Conservation (phyloP, 768 basidiomycete genomes). For the Pulveroboletus sp. region DNA sequence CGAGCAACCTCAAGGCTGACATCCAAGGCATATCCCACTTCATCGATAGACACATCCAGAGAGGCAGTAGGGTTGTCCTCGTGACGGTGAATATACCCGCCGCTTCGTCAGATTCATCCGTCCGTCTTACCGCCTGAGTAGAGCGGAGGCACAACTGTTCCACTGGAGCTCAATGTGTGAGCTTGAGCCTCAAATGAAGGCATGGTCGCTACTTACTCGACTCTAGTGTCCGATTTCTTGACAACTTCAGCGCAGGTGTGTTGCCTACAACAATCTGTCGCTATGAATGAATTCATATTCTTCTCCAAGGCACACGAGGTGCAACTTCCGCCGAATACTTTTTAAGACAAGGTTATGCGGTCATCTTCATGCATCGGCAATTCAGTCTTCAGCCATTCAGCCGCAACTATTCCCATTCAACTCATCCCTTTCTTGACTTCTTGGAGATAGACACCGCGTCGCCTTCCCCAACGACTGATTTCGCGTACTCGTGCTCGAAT, state of each 20-base stretch:
- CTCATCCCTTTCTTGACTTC: slow-evolving; percentile 96
- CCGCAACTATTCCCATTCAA: slow-evolving; percentile 95
- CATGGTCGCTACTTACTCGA: slow-evolving; percentile 15
- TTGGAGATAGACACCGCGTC: slow-evolving; percentile 55
- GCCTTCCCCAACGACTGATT: slow-evolving; percentile 14
- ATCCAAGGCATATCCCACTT: slow-evolving; percentile 63
- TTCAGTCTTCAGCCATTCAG: slow-evolving; percentile 98
- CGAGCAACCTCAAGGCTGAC: slow-evolving; percentile 65
- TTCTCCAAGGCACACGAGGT: slow-evolving; percentile 78
- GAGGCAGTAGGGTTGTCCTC: slow-evolving; percentile 77
- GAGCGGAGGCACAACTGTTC: slow-evolving; percentile 98
- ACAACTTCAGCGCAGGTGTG: slow-evolving; percentile 96
- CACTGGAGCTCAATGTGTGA: slow-evolving; percentile 98
- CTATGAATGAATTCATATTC: not conserved
- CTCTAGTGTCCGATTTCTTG: slow-evolving; percentile 89
- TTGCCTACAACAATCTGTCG: not conserved
- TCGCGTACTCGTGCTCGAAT: slow-evolving; percentile 19
- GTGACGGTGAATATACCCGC: slow-evolving; percentile 70
- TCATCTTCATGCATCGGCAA: slow-evolving; percentile 98
- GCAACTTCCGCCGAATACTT: slow-evolving; percentile 99
- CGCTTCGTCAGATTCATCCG: not conserved
- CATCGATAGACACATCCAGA: slow-evolving; percentile 57
- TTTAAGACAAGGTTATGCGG: slow-evolving; percentile 88
- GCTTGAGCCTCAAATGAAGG: slow-evolving; percentile 30
- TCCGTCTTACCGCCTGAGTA: slow-evolving; percentile 31